Base-by-base conservation (phyloP, 2,329 filamentous ascomycete species). In the Thelonectria rubi region DNA sequence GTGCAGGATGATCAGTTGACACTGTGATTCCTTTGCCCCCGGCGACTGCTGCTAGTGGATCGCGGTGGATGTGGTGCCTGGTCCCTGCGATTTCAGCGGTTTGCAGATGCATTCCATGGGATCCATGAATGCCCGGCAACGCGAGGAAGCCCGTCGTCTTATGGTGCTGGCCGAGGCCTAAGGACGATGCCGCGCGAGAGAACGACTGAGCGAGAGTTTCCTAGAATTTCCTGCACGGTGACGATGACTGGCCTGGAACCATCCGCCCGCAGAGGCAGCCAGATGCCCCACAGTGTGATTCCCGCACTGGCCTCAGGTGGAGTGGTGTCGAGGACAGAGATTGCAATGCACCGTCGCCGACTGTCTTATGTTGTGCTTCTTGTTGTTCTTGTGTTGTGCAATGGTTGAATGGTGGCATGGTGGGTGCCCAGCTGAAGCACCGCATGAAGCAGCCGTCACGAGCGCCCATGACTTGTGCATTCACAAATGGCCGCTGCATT, bases 311-410 rank as follows among this genome's bases (percentile, higher is more conserved):
- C 34, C 34, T 15, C 34, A 37, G 34, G 34, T 37, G 34, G 34
- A 37, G 34, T 37, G 34, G 34, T 8, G 34, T 37, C 34, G 34
- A 37, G 34, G 15, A 15, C 34, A 37, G 12, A 37, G 12, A 37
- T 37, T 37, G 34, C 34, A 37, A 37, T 37, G 15, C 34, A 37
- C 12, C 12, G 34, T 30, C 26, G 5, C 26, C 26, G 26, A 30
- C 26, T 30, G 26, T 30, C 26, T 62, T 64, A 69, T 69, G 67
- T 70, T 69, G 65, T 69, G 67, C 67, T 69, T 69, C 55, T 63
- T 48, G 51, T 66, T 70, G 56, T 69, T 64, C 65, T 14, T 14
- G 34, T 37, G 11, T 15, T 37, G 12, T 37, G 34, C 34, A 37
- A 14, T 15, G 12, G 10, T 37, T 37, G 34, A n/a, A n/a, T n/a